A percentile compares a stretch with the other conserved stretches of the same genome.
phyloP scores from a whole-genome alignment of 208 protist genomes.

The Trypanosoma vivax region DNA sequence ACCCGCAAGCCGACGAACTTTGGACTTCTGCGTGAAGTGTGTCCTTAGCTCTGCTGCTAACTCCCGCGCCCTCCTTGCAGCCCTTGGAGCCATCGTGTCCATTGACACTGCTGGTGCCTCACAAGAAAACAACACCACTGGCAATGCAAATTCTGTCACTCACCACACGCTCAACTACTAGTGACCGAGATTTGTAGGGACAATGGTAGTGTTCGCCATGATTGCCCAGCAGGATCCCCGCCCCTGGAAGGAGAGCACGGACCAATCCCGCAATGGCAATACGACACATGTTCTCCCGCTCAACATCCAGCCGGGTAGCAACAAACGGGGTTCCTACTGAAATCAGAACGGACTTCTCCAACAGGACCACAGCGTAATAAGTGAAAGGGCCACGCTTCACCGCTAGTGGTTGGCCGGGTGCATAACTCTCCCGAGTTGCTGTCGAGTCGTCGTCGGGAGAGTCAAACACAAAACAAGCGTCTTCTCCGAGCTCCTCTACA shows the following conservation, averaged over 20 bases:
- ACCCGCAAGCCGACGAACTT: constrained; percentile 64
- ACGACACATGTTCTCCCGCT: constrained; percentile 66
- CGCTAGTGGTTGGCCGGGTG: constrained; percentile 23
- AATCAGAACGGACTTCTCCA: constrained; percentile 42
- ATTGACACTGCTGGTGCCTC: background rate
- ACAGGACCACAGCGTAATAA: constrained; percentile 59
- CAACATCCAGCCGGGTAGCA: constrained; percentile 63
- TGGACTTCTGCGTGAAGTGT: constrained; percentile 59
- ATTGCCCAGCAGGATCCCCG: background rate
- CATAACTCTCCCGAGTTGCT: no score
- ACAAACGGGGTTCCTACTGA: constrained; percentile 33
- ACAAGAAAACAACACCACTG: constrained; percentile 33
- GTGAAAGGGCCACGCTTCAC: constrained; percentile 8
- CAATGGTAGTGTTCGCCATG: constrained; percentile 53
- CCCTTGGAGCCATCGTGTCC: background rate
- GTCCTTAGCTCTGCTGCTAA: constrained; percentile 23
- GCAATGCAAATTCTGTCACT: constrained; percentile 66
- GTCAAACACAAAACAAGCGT: constrained; percentile 24
- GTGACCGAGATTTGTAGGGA: constrained; percentile 28
- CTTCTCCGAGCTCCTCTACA: constrained; percentile 42
- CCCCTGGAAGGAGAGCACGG: constrained; percentile 19
- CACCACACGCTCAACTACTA: constrained; percentile 63
- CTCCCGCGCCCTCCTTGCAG: background rate
- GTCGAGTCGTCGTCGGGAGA: background rate
- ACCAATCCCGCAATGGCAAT: constrained; percentile 60